These are phyloP conservation scores for Botrytis byssoidea DNA, from an alignment of 2,329 filamentous ascomycete species.

Conservation along the genomic window DNA sequence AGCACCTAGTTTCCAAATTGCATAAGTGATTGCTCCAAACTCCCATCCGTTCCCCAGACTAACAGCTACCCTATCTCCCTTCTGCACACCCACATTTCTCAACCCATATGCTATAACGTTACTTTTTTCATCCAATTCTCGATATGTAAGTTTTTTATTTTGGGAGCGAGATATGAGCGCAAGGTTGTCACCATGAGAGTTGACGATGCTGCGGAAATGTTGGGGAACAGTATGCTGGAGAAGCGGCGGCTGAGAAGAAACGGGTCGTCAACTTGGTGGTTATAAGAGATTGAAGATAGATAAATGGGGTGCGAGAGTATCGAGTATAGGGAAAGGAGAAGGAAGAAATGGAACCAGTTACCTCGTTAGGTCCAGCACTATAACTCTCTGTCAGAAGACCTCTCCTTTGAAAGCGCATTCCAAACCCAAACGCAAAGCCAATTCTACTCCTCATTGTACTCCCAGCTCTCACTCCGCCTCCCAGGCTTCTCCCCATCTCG, in stretches of 20 bases:
- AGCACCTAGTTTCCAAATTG: constrained; percentile 90
- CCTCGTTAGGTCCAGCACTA: constrained; percentile 39
- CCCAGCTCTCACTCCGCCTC: neutral
- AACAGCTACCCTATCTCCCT: constrained; percentile 82
- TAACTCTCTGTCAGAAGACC: constrained; percentile 38
- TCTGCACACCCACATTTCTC: constrained; percentile 66
- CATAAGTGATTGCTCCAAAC: constrained; percentile 83
- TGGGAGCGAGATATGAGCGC: constrained; percentile 56
- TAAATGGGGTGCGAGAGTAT: neutral
- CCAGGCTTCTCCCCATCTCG: neutral
- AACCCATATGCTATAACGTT: constrained; percentile 74
- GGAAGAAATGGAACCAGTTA: constrained; percentile 29
- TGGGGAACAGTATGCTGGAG: constrained; percentile 67
- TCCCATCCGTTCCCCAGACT: constrained; percentile 83
- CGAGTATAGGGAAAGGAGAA: neutral
- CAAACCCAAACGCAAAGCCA: neutral
- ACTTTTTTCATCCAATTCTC: constrained; percentile 70
- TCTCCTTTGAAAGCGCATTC: constrained; percentile 25
- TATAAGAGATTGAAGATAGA: neutral
- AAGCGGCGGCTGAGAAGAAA: constrained; percentile 58
- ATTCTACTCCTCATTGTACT: neutral
- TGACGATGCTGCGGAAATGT: constrained; percentile 67
- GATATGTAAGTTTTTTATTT: constrained; percentile 60
- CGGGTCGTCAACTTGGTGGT: neutral
- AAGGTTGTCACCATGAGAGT: constrained; percentile 60